Base-by-base conservation (phyloP, 192 early-diverging fungal genomes). In the Glomus cerebriforme region DNA sequence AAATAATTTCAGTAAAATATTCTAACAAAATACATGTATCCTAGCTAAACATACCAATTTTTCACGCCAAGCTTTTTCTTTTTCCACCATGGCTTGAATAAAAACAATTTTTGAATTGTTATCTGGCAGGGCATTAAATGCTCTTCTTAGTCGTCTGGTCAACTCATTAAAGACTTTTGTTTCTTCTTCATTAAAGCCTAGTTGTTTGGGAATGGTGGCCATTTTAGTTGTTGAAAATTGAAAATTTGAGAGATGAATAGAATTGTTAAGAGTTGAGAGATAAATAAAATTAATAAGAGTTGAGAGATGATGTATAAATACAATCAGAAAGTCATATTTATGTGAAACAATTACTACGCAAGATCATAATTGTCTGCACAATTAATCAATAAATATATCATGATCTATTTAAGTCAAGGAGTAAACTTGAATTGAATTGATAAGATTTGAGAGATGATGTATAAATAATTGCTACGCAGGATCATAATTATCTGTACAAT, bases 21-120 rank as follows among this genome's bases (percentile, higher is more conserved):
- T 76, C 15, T 39, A n/a, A 76, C 13, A 26, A 39, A 60, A 76
- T 35, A 73, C 37, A 24, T 64, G 34, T 45, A 15, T 64, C 17
- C n/a, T 76, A 75, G 60, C 60, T 76, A 76, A 76, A 76, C 60
- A 45, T 64, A 76, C 74, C 10, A 60, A 76, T 76, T 29, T 64
- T 76, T 76, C 60, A 2, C 60, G 7, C 17, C 17, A 17, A 76
- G 74, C 26, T 13, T n/a, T 76, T 63, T 76, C n/a, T 24, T 0
- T 64, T 0, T 45, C 0, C 60, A 64, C 74, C 1, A 76, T 7
- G 0, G 0, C 60, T 76, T 24, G 60, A 19, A 76, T 29, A 64
- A 17, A 76, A 45, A 0, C 1, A 45, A 62, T 17, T 76, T 45
- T 76, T 47, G 62, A 6, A 19, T 60, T 60, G 27, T 76, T 31